A percentile compares a stretch with the other conserved stretches of the same genome.
These are phyloP conservation scores for Teratosphaeria nubilosa DNA, from an alignment of 2,329 filamentous ascomycete species.

Conservation along the genomic window DNA sequence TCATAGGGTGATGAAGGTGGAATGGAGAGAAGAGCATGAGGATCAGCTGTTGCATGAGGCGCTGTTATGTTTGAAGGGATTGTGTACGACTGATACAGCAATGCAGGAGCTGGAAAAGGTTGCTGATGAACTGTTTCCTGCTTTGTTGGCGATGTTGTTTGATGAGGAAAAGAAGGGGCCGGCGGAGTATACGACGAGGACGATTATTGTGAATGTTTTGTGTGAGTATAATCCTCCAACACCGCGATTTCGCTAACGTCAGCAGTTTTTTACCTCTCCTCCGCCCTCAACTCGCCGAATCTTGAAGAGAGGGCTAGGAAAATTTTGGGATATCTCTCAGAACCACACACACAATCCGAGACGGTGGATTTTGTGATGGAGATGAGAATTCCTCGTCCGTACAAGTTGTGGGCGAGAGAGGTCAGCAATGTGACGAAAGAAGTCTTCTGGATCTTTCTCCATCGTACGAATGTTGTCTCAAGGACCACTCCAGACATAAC, in stretches of 20 bases:
- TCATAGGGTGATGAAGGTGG: conserved; percentile 85
- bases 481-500: conserved; percentile 14
- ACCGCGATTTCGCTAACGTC: conserved; percentile 4
- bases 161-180: conserved; percentile 97
- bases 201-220: conserved; percentile 78
- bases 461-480: conserved; percentile 80
- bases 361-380: conserved; percentile 78
- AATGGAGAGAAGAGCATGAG: conserved; percentile 97
- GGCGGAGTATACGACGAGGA: conserved; percentile 88
- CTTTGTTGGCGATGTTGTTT: conserved; percentile 79
- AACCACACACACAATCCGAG: conserved; percentile 68
- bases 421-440: conserved; percentile 89
- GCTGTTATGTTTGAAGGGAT: conserved; percentile 82
- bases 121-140: conserved; percentile 72
- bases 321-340: conserved; percentile 70
- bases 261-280: conserved; percentile 66
- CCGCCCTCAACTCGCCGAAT: conserved; percentile 41
- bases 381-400: conserved; percentile 79
- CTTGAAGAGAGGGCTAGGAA: conserved; percentile 53
- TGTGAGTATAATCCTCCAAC: conserved; percentile 31
- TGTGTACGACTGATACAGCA: conserved; percentile 83
- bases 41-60: conserved; percentile 87
- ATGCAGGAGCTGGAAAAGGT: conserved; percentile 72
- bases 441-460: conserved; percentile 98
- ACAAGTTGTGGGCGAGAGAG: conserved; percentile 90